Evolutionary conservation across 148 eudicot species (phyloP), one percentile per base, ranked within the genome.

Genomic region (Heliamphora exappendiculata): DNA sequence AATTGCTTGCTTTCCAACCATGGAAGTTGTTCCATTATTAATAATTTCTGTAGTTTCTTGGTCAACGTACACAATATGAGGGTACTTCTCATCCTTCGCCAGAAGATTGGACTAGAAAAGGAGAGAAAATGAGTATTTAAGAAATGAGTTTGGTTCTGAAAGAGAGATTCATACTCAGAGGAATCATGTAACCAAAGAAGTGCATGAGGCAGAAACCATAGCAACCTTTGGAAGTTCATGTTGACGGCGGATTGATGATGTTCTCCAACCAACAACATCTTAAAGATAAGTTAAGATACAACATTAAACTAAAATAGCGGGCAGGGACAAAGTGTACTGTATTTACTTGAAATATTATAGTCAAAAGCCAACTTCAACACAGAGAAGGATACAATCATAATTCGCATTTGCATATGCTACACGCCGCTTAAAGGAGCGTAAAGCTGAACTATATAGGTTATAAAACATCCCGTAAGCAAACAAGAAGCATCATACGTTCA

Each of bases 241-340:
- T 64, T 77, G 91, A 70, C 97, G 90, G 68, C 98, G 98, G 76
- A 94, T 90, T 72, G 98, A 91, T 58, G 97, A 90, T 63, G 98
- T 94, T 82, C 94, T 78, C 98, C 98, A 94, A 45, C 98, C 98
- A 75, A 94, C 98, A 62, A 94, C 85, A 80, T 90, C 98, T 94
- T 75, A 74, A 34, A 33, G 51, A 47, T 68, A 7, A 77, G 87
- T 88, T 45, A 89, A 86, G 87, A 76, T 36, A 75, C 79, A 86
- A 75, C 77, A 44, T n/a, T 20, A 28, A 19, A 45, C 34, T 73
- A 49, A 51, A 36, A 39, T 66, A n/a, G 47, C 19, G 33, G 42
- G 26, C 54, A 75, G n/a, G n/a, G 55, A 69, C 37, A 29, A 9
- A 24, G 13, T 2, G 11, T 34, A 71, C 14, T 16, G 4, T 57